Base-by-base conservation (phyloP, 2,329 filamentous ascomycete genomes). In the Sclerotinia glacialis region DNA sequence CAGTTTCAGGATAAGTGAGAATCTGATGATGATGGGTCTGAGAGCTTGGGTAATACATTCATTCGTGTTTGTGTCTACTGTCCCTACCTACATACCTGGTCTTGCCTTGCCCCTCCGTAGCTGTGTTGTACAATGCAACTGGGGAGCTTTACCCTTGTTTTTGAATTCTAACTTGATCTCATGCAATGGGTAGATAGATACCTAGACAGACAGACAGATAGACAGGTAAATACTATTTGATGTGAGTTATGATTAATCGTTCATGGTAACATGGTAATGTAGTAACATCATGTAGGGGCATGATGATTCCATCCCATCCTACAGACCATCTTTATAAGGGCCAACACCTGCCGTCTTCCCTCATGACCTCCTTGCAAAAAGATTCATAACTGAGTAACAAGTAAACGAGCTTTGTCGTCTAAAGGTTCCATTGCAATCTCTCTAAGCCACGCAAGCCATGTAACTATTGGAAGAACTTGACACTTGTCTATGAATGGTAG, bases 41-140 rank as follows among this genome's bases (percentile, higher is more conserved):
- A 59, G 42, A 47, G 42, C 42, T 31, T 59, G 11, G 26, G 40
- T 28, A 44, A 14, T 28, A n/a, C 28, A 28, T 52, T 52, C 26
- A 52, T 52, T 52, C 26, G 31, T 52, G 49, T 26, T 31, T 52
- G 26, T 52, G 26, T 52, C 61, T n/a, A n/a, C n/a, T n/a, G n/a
- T n/a, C n/a, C n/a, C n/a, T n/a, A n/a, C 52, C 34, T 53, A 21
- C 50, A 53, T 53, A 28, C 23, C 37, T 42, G 12, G 31, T 64
- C 21, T 28, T 64, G 31, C 44, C n/a, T 42, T 50, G 26, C 60
- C 31, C 60, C 60, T 63, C 49, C 18, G 18, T 59, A 37, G 60
- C 60, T 63, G 60, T 52, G 60, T 63, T 63, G 60, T 63, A 44
- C 60, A 59, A 59, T 28, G 42, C 26, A 37, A n/a, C 14, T 37